These are phyloP conservation scores for Gaultheria prostrata DNA, from an alignment of 148 eudicot species.

Conservation along the genomic window DNA sequence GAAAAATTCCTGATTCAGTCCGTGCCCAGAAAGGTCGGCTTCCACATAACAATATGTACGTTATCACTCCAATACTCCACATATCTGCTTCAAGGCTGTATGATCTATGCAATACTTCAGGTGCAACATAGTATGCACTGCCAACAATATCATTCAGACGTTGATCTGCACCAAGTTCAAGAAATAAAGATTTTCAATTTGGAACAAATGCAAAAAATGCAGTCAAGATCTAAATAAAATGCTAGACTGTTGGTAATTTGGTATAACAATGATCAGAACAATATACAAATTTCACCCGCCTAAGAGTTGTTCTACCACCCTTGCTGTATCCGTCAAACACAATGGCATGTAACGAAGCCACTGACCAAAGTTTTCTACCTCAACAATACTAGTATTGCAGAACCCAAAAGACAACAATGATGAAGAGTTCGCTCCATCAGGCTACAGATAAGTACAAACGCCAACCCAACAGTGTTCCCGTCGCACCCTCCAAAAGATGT, in stretches of 20 bases:
- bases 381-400: not conserved
- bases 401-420: not conserved
- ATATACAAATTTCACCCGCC: not conserved
- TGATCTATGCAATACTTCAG: conserved; percentile 96
- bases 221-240: conserved; percentile 2
- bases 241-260: not conserved
- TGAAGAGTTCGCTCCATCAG: not conserved
- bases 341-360: not conserved
- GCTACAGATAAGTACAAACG: not conserved
- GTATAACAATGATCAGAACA: not conserved
- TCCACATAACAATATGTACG: conserved; percentile 93
- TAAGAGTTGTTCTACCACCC: not conserved
- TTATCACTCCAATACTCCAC: conserved; percentile 96
- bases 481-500: not conserved
- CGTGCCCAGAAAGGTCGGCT: conserved; percentile 98
- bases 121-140: conserved; percentile 98
- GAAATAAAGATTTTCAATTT: conserved; percentile 5
- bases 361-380: not conserved
- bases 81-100: conserved; percentile 88
- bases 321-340: not conserved
- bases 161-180: conserved; percentile 53
- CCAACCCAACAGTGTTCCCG: not conserved
- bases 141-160: conserved; percentile 97
- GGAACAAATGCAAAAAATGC: not conserved
- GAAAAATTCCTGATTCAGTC: conserved; percentile 96